Conservation (phyloP, 257 asterid species). For the Forsythia suspensa region DNA sequence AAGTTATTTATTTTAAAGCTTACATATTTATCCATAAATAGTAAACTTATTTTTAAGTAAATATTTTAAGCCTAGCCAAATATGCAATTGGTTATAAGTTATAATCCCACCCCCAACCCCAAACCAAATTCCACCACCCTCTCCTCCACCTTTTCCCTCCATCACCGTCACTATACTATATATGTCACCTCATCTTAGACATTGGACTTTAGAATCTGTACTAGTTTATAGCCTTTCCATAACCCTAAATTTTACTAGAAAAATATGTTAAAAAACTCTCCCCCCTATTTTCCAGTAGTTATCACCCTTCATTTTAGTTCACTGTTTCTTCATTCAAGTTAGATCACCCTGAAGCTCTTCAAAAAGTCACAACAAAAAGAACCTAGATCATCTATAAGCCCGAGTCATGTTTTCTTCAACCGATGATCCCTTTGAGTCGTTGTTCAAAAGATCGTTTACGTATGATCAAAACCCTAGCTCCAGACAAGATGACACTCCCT, state of each 20-base stretch:
- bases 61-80: not conserved
- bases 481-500: slow-evolving; percentile 25
- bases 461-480: slow-evolving; percentile 41
- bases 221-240: slow-evolving; percentile 12
- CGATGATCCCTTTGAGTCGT: slow-evolving; percentile 37
- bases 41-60: too few species aligned
- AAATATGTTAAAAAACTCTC: slow-evolving; percentile 1
- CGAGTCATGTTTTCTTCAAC: slow-evolving; percentile 38
- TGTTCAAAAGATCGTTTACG: slow-evolving; percentile 21
- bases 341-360: slow-evolving; percentile 19
- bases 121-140: not conserved
- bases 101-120: too few species aligned
- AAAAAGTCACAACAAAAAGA: slow-evolving; percentile 7
- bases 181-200: not conserved
- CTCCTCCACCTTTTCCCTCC: not conserved
- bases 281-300: not conserved
- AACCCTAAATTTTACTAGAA: not conserved
- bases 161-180: slow-evolving; percentile 10
- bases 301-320: slow-evolving; percentile 14
- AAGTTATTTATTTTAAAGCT: too few species aligned
- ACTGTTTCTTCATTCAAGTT: not conserved
- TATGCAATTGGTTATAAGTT: not conserved
- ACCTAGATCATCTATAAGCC: slow-evolving; percentile 27
- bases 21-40: too few species aligned
- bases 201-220: not conserved